phyloP scores from a whole-genome alignment of 805 yeast genomes.

The Spathaspora girioi region DNA sequence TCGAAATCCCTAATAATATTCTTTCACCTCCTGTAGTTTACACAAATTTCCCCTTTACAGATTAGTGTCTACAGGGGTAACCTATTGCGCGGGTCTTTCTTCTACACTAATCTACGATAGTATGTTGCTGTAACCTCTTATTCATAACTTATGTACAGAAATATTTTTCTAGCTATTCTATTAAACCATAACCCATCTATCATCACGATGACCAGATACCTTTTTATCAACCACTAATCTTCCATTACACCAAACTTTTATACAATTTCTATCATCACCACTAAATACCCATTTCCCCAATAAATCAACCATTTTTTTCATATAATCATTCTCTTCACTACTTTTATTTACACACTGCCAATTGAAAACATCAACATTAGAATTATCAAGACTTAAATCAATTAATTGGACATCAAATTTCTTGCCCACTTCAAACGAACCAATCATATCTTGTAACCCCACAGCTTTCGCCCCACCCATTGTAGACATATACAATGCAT shows the following conservation, averaged over 20 bases:
- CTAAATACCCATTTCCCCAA: conserved; percentile 87
- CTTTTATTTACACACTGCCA: conserved; percentile 58
- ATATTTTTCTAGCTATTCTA: neutral
- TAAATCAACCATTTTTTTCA: conserved; percentile 44
- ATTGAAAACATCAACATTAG: conserved; percentile 70
- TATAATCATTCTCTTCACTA: conserved; percentile 6
- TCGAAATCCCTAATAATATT: too few species aligned
- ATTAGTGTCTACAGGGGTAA: too few species aligned
- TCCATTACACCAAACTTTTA: conserved; percentile 82
- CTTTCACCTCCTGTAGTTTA: too few species aligned
- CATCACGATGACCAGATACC: conserved; percentile 3
- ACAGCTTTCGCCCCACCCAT: conserved; percentile 85
- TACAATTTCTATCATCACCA: conserved; percentile 90
- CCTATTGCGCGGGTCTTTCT: too few species aligned
- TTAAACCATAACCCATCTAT: conserved; percentile 6
- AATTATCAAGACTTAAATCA: conserved; percentile 49
- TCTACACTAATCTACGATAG: too few species aligned
- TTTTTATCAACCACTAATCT: conserved; percentile 49
- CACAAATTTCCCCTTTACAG: too few species aligned
- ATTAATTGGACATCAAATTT: conserved; percentile 80
- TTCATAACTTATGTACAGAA: too few species aligned
- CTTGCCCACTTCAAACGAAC: conserved; percentile 75
- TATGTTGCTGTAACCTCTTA: too few species aligned
- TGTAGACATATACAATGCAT: conserved; percentile 79
- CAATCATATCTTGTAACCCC: conserved; percentile 53